Evolutionary conservation across 352 stramenopile genomes (phyloP).

Genomic region (Globisporangium cylindrosporum): DNA sequence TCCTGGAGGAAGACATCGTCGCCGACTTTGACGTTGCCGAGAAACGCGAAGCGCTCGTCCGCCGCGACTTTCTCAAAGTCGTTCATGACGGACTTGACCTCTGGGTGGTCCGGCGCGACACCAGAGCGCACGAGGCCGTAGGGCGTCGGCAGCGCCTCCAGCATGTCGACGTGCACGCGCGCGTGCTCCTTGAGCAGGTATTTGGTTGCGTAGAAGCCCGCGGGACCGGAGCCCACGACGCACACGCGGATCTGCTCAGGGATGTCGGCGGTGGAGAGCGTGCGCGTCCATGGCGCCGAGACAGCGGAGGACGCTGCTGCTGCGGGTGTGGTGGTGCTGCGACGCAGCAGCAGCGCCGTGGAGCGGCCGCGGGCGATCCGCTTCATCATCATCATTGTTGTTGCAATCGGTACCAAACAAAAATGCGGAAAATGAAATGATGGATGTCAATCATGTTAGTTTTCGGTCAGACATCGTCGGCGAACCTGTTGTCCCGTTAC

Average conservation of each 20-base stretch:
- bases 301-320: neutral
- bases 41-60: conserved; percentile 81
- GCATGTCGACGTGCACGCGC: conserved; percentile 80
- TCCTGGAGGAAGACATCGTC: conserved; percentile 85
- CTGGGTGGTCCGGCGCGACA: conserved; percentile 97
- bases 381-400: neutral
- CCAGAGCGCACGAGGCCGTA: conserved; percentile 96
- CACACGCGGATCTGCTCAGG: conserved; percentile 54
- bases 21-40: conserved; percentile 89
- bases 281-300: neutral
- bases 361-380: neutral
- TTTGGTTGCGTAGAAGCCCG: conserved; percentile 93
- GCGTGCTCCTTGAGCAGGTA: conserved; percentile 89
- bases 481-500: neutral
- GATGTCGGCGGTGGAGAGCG: neutral
- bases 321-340: neutral
- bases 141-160: conserved; percentile 93
- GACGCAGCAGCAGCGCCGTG: conserved; percentile 2
- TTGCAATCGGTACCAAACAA: no score
- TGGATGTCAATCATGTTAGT: neutral
- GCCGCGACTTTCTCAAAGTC: conserved; percentile 93
- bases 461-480: neutral
- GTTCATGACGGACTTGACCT: conserved; percentile 98
- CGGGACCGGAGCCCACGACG: conserved; percentile 88
- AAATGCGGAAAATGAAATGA: neutral